Conservation (phyloP, 177 flowering plant species). For the Vitis hybrid region DNA sequence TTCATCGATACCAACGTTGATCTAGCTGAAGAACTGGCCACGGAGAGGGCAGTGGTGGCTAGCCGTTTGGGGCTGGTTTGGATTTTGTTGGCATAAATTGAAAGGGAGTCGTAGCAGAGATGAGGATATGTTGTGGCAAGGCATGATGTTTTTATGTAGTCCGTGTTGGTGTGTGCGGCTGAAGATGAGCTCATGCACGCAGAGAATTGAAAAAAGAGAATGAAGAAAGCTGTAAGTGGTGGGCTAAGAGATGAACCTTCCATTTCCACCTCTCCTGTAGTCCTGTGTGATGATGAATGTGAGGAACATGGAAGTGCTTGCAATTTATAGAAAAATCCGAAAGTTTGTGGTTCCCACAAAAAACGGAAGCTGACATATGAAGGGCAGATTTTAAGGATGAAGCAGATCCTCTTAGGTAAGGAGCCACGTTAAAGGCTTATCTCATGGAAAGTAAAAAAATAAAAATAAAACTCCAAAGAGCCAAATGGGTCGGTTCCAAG, state of each 20-base stretch:
- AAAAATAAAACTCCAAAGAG: too few species aligned
- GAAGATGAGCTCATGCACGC: constrained; percentile 1
- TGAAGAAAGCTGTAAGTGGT: constrained; percentile 7
- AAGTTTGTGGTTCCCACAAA: constrained; percentile 21
- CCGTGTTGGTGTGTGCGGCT: constrained; percentile 12
- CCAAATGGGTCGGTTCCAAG: too few species aligned
- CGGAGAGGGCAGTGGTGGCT: constrained; percentile 22
- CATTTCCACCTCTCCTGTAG: constrained; percentile 7
- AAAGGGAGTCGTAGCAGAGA: constrained; percentile 24
- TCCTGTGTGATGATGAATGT: too few species aligned
- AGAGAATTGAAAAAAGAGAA: constrained; percentile 7
- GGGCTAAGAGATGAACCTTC: background rate
- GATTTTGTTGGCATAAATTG: constrained; percentile 22
- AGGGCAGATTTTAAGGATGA: constrained; percentile 17
- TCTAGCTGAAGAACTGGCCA: constrained; percentile 11
- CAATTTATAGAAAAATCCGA: background rate
- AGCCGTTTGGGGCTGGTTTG: constrained; percentile 19
- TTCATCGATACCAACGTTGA: constrained; percentile 8
- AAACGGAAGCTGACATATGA: constrained; percentile 10
- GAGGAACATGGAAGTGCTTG: background rate
- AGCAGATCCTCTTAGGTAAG: too few species aligned
- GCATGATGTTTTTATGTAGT: constrained; percentile 29
- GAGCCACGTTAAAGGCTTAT: too few species aligned
- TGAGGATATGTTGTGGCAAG: constrained; percentile 20
- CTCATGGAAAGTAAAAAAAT: too few species aligned